Evolutionary conservation across 495 filamentous ascomycete species (phyloP), one percentile per base, ranked within the genome.

Genomic region (Aspergillus saccharolyticus): DNA sequence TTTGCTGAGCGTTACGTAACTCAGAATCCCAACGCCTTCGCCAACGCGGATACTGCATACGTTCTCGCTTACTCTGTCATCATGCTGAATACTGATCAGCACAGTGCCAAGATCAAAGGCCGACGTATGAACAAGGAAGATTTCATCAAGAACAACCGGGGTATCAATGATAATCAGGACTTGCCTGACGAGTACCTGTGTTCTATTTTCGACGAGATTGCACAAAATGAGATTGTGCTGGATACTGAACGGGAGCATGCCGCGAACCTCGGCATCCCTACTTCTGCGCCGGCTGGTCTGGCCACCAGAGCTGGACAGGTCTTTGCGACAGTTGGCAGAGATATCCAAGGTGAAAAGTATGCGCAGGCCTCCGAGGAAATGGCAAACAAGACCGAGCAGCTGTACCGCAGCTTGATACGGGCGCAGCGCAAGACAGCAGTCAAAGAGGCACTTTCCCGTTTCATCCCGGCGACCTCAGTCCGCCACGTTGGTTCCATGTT

Each of bases 401-500:
- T 96, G 7, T 96, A 96, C 73, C 92, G 90, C 63, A 91, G 86
- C 55, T 75, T 99, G 42, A 88, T 97, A 60, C 83, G 87, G 54
- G 88, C 89, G 33, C 93, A 99, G 66, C 83, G 88, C 39, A 87
- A 83, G 64, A 89, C 86, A 49, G 82, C 88, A 2, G 76, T 88
- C 5, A 88, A 85, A 56, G 78, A 85, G 16, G 82, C 82, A 6
- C 77, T 85, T 24, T 81, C 83, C 2, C 90, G 83, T 61, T 99
- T 91, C 69, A 94, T 97, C 58, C 86, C 89, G 14, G 94, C 95
- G 1, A 90, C 90, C 1, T 96, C 91, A 0, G 92, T 89, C 68
- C 92, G 88, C 59, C 94, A 99, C 72, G 88, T 96, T 51, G 94
- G 94, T 0, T 91, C 94, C 3, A 99, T 99, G 93, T 99, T 99